These are phyloP conservation scores for Coemansia sp. DNA, from an alignment of 192 early-diverging fungal species.

Conservation along the genomic window DNA sequence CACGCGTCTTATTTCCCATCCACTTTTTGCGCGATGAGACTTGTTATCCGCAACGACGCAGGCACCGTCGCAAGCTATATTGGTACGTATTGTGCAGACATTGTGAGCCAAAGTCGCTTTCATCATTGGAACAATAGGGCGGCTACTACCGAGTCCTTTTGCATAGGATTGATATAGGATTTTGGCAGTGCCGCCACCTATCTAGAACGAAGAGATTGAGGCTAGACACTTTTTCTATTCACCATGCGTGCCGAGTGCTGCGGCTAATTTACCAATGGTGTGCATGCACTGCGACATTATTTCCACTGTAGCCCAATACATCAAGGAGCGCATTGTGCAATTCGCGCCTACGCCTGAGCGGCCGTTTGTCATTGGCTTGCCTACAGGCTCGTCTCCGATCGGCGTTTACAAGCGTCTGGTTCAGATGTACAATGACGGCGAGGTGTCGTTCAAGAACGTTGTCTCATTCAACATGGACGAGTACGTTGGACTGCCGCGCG, in stretches of 20 bases:
- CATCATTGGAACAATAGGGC: not conserved
- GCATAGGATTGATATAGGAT: not conserved
- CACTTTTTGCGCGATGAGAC: conserved; percentile 57
- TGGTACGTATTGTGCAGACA: conserved; percentile 54
- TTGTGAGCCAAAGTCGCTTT: conserved; percentile 2
- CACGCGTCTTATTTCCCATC: too few relatives aligned
- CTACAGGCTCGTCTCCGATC: conserved; percentile 83
- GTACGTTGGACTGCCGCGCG: conserved; percentile 78
- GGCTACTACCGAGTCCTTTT: not conserved
- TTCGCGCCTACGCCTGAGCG: conserved; percentile 70
- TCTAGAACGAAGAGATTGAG: not conserved
- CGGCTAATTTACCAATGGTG: not conserved
- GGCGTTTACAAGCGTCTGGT: conserved; percentile 80
- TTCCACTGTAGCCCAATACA: conserved; percentile 67
- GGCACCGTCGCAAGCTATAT: conserved; percentile 71
- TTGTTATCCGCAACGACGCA: conserved; percentile 72
- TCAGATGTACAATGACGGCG: conserved; percentile 63
- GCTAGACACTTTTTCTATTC: not conserved
- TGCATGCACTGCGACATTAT: not conserved
- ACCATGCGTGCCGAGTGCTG: not conserved
- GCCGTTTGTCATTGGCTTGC: conserved; percentile 84
- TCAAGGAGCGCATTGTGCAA: conserved; percentile 75
- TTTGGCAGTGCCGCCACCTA: not conserved
- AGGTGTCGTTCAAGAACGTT: conserved; percentile 75
- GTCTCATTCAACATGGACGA: conserved; percentile 94